These are phyloP conservation scores for Heliamphora exappendiculata DNA, from an alignment of 148 eudicot genomes.

Conservation along the genomic window DNA sequence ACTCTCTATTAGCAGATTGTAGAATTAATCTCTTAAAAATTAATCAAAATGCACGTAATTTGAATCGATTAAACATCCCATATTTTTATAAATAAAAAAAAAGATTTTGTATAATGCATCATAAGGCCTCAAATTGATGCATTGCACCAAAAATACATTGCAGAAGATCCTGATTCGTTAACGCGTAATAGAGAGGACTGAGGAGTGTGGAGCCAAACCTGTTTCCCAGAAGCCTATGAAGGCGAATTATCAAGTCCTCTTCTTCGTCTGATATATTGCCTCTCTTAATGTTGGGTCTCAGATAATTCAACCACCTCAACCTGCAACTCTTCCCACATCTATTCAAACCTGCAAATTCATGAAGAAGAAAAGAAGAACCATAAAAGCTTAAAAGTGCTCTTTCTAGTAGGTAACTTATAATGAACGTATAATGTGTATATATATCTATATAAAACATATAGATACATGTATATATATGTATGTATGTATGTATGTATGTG, in stretches of 20 bases:
- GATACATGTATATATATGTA: background rate
- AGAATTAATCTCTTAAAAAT: too few species aligned
- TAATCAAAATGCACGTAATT: too few species aligned
- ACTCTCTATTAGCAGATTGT: too few species aligned
- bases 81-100: too few species aligned
- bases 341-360: conserved; percentile 10
- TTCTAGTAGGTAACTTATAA: background rate
- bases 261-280: conserved; percentile 14
- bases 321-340: conserved; percentile 16
- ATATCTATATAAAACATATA: too few species aligned
- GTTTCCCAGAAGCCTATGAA: conserved; percentile 17
- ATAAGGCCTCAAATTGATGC: too few species aligned
- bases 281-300: conserved; percentile 14
- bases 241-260: conserved; percentile 13
- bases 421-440: background rate
- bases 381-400: background rate
- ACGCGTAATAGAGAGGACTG: too few species aligned
- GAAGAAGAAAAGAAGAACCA: background rate
- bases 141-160: too few species aligned
- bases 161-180: too few species aligned
- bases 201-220: too few species aligned
- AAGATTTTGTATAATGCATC: too few species aligned
- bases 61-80: too few species aligned
- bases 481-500: background rate
- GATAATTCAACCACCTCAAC: conserved; percentile 13